Evolutionary conservation across 352 stramenopile genomes (phyloP).

Genomic region (Phytopythium sindhum): DNA sequence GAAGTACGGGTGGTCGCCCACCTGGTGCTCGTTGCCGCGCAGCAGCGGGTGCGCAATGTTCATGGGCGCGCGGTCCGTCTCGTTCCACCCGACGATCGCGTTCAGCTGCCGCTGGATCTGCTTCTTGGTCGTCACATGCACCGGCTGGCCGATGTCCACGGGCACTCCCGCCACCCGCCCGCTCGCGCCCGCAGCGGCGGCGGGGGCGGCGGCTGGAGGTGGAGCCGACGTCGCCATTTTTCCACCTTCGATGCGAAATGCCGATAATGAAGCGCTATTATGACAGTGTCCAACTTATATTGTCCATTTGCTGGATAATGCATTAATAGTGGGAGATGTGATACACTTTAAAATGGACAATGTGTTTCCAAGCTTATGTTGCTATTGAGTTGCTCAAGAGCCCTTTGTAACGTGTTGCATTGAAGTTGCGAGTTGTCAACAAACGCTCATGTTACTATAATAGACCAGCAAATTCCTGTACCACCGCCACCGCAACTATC

Average conservation of each 20-base stretch:
- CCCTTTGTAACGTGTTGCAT: background rate
- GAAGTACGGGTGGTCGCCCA: slow-evolving; percentile 83
- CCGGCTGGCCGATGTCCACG: slow-evolving; percentile 57
- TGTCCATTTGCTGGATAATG: background rate
- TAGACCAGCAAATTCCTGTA: background rate
- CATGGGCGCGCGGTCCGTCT: slow-evolving; percentile 71
- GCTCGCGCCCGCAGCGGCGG: slow-evolving; percentile 7
- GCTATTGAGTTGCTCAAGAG: background rate
- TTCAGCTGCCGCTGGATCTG: slow-evolving; percentile 83
- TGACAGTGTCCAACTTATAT: background rate
- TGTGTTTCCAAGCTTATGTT: background rate
- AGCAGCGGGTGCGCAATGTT: slow-evolving; percentile 68
- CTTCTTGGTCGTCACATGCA: slow-evolving; percentile 74
- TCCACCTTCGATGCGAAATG: background rate
- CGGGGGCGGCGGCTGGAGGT: slow-evolving; percentile 1
- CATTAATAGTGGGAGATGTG: background rate
- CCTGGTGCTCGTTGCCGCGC: slow-evolving; percentile 66
- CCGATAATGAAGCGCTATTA: background rate
- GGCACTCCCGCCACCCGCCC: slow-evolving; percentile 48
- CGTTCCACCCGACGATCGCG: slow-evolving; percentile 73
- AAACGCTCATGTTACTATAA: no score
- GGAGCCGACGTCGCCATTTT: slow-evolving; percentile 7
- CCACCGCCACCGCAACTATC: background rate
- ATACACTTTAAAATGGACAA: background rate
- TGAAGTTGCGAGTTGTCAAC: background rate